Evolutionary conservation across 306 rosid genomes (phyloP).

Genomic region (Styphnolobium japonicum): DNA sequence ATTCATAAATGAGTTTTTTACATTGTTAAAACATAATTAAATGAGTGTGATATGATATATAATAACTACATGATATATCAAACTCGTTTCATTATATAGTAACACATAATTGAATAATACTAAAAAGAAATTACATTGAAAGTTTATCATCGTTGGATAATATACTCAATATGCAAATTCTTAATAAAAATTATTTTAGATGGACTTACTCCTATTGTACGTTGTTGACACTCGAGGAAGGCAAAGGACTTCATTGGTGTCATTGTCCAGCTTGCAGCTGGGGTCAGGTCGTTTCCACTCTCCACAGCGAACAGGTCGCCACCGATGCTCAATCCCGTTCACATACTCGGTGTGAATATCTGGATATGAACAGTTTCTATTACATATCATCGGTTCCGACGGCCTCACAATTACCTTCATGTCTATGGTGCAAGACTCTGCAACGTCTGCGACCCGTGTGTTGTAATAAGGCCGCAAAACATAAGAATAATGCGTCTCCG

Average conservation of each 20-base stretch:
- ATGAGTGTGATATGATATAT: too few relatives aligned
- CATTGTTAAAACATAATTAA: too few relatives aligned
- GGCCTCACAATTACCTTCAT: not conserved
- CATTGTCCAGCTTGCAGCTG: not conserved
- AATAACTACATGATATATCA: too few relatives aligned
- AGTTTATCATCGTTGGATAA: too few relatives aligned
- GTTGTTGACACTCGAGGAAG: too few relatives aligned
- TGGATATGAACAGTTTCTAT: not conserved
- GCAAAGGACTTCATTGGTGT: not conserved
- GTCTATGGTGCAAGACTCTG: not conserved
- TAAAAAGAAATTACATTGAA: too few relatives aligned
- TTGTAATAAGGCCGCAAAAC: accelerated
- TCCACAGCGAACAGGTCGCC: not conserved
- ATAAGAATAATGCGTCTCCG: not conserved
- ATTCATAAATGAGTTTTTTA: too few relatives aligned
- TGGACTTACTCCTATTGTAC: too few relatives aligned
- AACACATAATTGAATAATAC: too few relatives aligned
- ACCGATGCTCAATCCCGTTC: not conserved
- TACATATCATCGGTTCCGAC: not conserved
- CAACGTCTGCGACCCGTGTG: not conserved
- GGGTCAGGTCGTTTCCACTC: not conserved
- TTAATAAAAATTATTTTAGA: too few relatives aligned
- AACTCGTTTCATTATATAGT: too few relatives aligned
- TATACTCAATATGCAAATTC: too few relatives aligned
- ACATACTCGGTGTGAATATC: not conserved